Evolutionary conservation across 805 yeast genomes (phyloP).

Genomic region (Zygoascus flipseniorum): DNA sequence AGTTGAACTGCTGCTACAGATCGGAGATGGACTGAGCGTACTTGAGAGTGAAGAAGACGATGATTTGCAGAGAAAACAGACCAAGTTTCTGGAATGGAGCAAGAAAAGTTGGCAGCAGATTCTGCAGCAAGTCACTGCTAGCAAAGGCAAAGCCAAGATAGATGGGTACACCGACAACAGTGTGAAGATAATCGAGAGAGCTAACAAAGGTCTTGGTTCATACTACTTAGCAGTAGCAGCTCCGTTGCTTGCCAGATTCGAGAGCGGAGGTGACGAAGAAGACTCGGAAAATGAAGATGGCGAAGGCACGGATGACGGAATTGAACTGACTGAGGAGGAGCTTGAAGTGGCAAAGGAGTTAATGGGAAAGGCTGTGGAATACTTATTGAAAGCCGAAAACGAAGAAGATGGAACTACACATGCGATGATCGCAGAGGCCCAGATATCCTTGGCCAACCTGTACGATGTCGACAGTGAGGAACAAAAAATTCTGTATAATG

Average conservation of each 20-base stretch:
- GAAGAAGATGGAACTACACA: slow-evolving; percentile 72
- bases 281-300: slow-evolving; percentile 20
- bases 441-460: slow-evolving; percentile 70
- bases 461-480: slow-evolving; percentile 54
- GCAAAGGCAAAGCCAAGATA: slow-evolving; percentile 13
- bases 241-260: slow-evolving; percentile 22
- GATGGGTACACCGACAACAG: slow-evolving; percentile 10
- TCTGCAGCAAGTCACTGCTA: slow-evolving; percentile 2
- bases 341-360: slow-evolving; percentile 34
- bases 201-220: slow-evolving; percentile 27
- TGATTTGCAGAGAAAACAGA: slow-evolving; percentile 1
- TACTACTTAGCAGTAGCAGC: slow-evolving; percentile 24
- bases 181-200: slow-evolving; percentile 12
- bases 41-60: slow-evolving; percentile 13
- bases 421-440: slow-evolving; percentile 81
- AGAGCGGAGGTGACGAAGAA: slow-evolving; percentile 22
- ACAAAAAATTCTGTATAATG: slow-evolving; percentile 56
- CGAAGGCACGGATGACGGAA: slow-evolving; percentile 18
- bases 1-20: slow-evolving; percentile 49
- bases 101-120: slow-evolving; percentile 13
- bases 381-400: slow-evolving; percentile 46
- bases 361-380: slow-evolving; percentile 46
- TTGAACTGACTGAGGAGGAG: neutral
- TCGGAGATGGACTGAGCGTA: slow-evolving; percentile 52
- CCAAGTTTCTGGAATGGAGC: slow-evolving; percentile 14